Evolutionary conservation across 768 basidiomycete species (phyloP).

Genomic region (Trametopsis cervina): DNA sequence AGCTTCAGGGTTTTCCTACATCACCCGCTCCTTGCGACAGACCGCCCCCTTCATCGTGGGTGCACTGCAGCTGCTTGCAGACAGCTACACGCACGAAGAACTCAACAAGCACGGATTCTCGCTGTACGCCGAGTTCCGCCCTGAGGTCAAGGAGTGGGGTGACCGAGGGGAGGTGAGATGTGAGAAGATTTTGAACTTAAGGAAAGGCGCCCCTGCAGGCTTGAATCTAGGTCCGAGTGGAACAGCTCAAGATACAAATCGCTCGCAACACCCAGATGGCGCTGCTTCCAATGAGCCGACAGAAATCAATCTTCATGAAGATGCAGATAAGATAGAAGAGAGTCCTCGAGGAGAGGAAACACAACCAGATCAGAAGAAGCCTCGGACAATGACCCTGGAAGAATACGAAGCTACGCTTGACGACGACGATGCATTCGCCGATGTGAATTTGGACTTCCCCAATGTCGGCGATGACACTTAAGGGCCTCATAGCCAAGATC

Average conservation of each 20-base stretch:
- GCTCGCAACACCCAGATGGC: neutral
- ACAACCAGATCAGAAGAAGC: constrained; percentile 35
- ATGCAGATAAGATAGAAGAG: constrained; percentile 1
- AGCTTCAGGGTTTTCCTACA: constrained; percentile 73
- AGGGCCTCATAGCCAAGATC: no score
- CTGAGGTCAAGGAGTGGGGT: constrained; percentile 79
- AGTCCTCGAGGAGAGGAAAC: constrained; percentile 20
- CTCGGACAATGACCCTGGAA: constrained; percentile 33
- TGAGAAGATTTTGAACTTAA: constrained; percentile 55
- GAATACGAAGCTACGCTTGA: constrained; percentile 49
- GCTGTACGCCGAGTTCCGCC: constrained; percentile 85
- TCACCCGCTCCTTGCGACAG: constrained; percentile 73
- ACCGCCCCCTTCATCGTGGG: constrained; percentile 75
- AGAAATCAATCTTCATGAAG: constrained; percentile 7
- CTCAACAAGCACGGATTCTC: constrained; percentile 64
- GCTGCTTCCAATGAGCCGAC: neutral
- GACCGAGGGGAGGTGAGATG: constrained; percentile 70
- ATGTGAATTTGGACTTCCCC: constrained; percentile 30
- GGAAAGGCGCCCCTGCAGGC: constrained; percentile 19
- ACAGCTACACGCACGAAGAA: constrained; percentile 48
- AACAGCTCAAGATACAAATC: neutral
- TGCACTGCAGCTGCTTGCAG: constrained; percentile 60
- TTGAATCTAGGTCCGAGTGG: neutral
- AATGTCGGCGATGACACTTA: neutral
- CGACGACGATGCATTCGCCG: constrained; percentile 38